Conservation (phyloP, 768 basidiomycete genomes). For the Sarcodon sp. region DNA sequence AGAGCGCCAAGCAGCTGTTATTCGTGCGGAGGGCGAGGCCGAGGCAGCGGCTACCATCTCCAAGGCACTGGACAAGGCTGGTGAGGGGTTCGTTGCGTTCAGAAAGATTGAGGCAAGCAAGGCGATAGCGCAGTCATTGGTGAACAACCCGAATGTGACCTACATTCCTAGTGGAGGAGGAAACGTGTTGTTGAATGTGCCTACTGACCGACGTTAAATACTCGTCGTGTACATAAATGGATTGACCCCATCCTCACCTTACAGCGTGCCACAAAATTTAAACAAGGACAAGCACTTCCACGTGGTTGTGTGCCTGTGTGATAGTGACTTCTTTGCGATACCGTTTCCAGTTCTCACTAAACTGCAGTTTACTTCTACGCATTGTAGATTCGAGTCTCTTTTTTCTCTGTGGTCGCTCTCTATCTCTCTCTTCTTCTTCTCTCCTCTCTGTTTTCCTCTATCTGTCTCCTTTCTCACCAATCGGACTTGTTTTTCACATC, state of each 20-base stretch:
- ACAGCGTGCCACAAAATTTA: background rate
- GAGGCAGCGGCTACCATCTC: conserved; percentile 95
- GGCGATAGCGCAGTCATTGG: conserved; percentile 83
- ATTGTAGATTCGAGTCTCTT: conserved; percentile 1
- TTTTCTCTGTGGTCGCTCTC: conserved; percentile 21
- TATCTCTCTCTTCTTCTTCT: conserved; percentile 19
- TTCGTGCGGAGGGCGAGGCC: conserved; percentile 96
- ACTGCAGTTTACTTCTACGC: too few relatives aligned
- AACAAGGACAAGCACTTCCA: background rate
- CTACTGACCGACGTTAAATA: conserved; percentile 20
- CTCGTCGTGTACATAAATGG: background rate
- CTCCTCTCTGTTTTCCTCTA: conserved; percentile 24
- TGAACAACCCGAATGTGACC: conserved; percentile 72
- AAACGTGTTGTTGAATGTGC: conserved; percentile 76
- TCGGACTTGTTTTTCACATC: conserved; percentile 19
- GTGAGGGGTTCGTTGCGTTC: conserved; percentile 90
- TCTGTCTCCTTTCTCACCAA: conserved; percentile 32
- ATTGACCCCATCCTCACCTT: background rate
- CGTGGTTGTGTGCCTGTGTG: too few relatives aligned
- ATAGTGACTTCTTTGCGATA: too few relatives aligned
- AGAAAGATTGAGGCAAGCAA: conserved; percentile 97
- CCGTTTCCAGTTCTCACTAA: too few relatives aligned
- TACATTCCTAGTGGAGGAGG: conserved; percentile 77
- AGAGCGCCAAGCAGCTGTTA: conserved; percentile 97
- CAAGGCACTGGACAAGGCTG: conserved; percentile 81